phyloP scores from a whole-genome alignment of 2,329 filamentous ascomycete genomes.

The Paecilomyces sp. region DNA sequence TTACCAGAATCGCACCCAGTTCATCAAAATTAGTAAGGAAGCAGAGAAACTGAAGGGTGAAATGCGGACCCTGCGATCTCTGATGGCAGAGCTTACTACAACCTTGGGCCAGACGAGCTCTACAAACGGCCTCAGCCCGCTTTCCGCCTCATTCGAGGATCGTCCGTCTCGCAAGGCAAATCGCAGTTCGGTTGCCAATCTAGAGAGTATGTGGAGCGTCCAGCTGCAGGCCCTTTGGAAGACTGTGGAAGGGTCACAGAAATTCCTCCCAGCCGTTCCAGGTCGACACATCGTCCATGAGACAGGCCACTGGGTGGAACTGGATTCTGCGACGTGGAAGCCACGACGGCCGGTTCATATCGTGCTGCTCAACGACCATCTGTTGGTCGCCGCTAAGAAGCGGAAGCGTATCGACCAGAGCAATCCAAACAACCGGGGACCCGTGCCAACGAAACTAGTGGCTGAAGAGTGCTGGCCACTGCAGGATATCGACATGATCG shows the following conservation, averaged over 20 bases:
- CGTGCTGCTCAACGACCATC: constrained; percentile 87
- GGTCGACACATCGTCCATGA: constrained; percentile 94
- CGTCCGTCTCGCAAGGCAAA: constrained; percentile 56
- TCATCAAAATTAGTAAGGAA: constrained; percentile 99
- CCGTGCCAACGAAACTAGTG: constrained; percentile 63
- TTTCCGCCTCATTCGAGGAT: constrained; percentile 47
- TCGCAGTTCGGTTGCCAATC: constrained; percentile 76
- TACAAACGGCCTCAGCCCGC: constrained; percentile 48
- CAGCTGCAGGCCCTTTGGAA: constrained; percentile 82
- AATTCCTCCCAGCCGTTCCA: constrained; percentile 82
- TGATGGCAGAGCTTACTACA: constrained; percentile 87
- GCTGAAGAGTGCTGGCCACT: constrained; percentile 93
- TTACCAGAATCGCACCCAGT: constrained; percentile 93
- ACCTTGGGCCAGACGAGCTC: constrained; percentile 47
- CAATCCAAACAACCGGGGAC: constrained; percentile 38
- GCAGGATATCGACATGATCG: constrained; percentile 85
- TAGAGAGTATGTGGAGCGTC: constrained; percentile 61
- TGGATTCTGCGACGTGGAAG: constrained; percentile 97
- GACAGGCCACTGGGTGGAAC: constrained; percentile 87
- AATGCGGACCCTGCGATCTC: constrained; percentile 80
- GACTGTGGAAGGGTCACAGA: constrained; percentile 94
- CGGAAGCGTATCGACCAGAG: constrained; percentile 75
- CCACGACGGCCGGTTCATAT: constrained; percentile 82
- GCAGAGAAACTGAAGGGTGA: constrained; percentile 95
- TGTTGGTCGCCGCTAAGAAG: constrained; percentile 84